phyloP scores from a whole-genome alignment of 2,329 filamentous ascomycete genomes.

The Diaporthe batatas region DNA sequence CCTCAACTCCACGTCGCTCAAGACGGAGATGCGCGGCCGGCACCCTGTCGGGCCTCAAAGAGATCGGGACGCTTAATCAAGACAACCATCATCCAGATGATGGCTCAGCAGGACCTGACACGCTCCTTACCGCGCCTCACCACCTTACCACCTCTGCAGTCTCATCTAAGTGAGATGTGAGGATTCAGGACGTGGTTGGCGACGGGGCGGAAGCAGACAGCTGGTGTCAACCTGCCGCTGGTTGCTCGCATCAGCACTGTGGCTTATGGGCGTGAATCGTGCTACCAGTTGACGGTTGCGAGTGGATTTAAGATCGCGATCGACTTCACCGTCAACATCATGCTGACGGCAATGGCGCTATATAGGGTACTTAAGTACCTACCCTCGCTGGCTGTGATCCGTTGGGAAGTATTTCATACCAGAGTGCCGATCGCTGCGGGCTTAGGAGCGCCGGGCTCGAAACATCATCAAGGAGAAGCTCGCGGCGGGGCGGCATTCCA shows the following conservation, averaged over 20 bases:
- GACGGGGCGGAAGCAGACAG: neutral
- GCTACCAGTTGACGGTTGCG: constrained; percentile 1
- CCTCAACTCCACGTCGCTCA: constrained; percentile 19
- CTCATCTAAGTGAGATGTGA: constrained; percentile 24
- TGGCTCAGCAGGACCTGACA: constrained; percentile 25
- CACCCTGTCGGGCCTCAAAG: neutral
- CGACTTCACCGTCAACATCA: neutral
- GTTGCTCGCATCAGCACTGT: constrained; percentile 33
- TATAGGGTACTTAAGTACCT: too few relatives aligned
- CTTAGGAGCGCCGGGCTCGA: constrained; percentile 4
- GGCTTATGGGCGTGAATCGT: constrained; percentile 44
- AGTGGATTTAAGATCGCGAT: constrained; percentile 55
- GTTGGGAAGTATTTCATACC: constrained; percentile 8
- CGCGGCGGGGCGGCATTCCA: constrained; percentile 51
- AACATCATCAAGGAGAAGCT: constrained; percentile 39
- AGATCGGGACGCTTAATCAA: neutral
- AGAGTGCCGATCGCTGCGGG: constrained; percentile 7
- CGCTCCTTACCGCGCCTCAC: constrained; percentile 21
- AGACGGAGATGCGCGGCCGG: neutral
- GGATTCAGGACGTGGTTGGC: neutral
- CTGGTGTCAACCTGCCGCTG: neutral
- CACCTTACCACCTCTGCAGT: constrained; percentile 14
- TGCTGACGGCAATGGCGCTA: neutral
- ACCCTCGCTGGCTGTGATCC: constrained; percentile 12
- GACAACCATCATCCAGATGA: constrained; percentile 18